Percentiles rank a stretch among this genome's conserved stretches.
phyloP scores from a whole-genome alignment of 495 filamentous ascomycete species.

The Talaromyces trachyspermus region DNA sequence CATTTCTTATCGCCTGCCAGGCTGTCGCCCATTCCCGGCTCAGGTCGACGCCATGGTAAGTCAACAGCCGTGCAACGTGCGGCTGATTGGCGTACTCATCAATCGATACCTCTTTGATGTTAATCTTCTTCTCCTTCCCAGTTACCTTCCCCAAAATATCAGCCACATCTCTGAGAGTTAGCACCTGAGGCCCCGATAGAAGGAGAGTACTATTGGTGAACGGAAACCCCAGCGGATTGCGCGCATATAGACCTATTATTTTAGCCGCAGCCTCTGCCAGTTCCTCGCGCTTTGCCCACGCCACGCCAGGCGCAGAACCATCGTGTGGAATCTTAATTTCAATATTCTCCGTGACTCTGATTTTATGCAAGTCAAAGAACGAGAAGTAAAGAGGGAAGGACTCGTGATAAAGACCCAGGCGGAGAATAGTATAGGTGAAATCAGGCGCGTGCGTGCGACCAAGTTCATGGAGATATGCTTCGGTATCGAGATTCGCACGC shows the following conservation, averaged over 20 bases:
- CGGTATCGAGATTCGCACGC: slow-evolving; percentile 59
- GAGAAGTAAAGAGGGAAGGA: slow-evolving; percentile 63
- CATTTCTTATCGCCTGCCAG: slow-evolving; percentile 34
- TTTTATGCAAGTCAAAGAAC: slow-evolving; percentile 40
- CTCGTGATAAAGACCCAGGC: slow-evolving; percentile 61
- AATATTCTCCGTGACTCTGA: slow-evolving; percentile 5
- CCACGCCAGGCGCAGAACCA: slow-evolving; percentile 35
- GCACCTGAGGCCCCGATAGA: slow-evolving; percentile 31
- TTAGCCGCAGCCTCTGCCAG: slow-evolving; percentile 40
- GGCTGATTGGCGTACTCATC: slow-evolving; percentile 34
- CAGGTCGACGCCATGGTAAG: slow-evolving; percentile 20
- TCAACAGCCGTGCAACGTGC: slow-evolving; percentile 20
- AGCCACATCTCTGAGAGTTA: slow-evolving; percentile 33
- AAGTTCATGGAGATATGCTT: slow-evolving; percentile 44
- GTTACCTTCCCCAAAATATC: slow-evolving; percentile 24
- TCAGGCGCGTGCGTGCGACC: slow-evolving; percentile 4
- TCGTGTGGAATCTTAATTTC: slow-evolving; percentile 44
- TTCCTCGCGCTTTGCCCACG: slow-evolving; percentile 48
- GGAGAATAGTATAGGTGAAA: slow-evolving; percentile 43
- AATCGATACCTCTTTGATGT: slow-evolving; percentile 21
- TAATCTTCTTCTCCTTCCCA: slow-evolving; percentile 16
- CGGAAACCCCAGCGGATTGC: slow-evolving; percentile 13
- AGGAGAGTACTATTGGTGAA: slow-evolving; percentile 30
- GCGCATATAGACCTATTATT: slow-evolving; percentile 25
- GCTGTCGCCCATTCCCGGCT: slow-evolving; percentile 28